Percentiles rank a stretch among this genome's conserved stretches.
phyloP scores from a whole-genome alignment of 768 basidiomycete genomes.

The Mycena floridula region DNA sequence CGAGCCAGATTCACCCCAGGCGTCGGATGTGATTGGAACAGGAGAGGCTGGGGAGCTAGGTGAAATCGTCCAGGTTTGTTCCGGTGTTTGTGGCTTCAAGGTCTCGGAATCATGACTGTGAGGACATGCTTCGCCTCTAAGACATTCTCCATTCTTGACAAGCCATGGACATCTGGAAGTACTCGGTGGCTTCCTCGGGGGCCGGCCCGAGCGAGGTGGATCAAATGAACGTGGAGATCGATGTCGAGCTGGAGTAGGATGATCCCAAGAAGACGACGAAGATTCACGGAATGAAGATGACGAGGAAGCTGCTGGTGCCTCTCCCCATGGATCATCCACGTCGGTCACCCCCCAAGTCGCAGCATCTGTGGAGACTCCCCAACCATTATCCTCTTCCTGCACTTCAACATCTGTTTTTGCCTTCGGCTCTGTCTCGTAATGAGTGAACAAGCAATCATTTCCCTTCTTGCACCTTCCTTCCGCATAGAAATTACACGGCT shows the following conservation, averaged over 20 bases:
- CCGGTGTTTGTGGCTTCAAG: neutral
- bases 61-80: neutral
- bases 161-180: neutral
- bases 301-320: neutral
- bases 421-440: constrained; percentile 7
- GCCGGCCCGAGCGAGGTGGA: neutral
- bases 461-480: constrained; percentile 2
- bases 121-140: neutral
- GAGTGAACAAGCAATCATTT: constrained; percentile 8
- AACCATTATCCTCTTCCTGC: neutral
- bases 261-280: neutral
- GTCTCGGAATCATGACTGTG: neutral
- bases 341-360: neutral
- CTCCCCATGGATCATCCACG: constrained; percentile 1
- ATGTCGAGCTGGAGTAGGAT: neutral
- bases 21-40: neutral
- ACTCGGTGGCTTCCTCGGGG: neutral
- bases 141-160: neutral
- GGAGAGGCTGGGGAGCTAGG: neutral
- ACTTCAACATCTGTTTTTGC: neutral
- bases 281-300: neutral
- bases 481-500: constrained; percentile 4
- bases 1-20: neutral
- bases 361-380: neutral
- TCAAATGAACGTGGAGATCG: neutral